phyloP scores from a whole-genome alignment of 116 monocot species.

The Dioscorea cayenensis region DNA sequence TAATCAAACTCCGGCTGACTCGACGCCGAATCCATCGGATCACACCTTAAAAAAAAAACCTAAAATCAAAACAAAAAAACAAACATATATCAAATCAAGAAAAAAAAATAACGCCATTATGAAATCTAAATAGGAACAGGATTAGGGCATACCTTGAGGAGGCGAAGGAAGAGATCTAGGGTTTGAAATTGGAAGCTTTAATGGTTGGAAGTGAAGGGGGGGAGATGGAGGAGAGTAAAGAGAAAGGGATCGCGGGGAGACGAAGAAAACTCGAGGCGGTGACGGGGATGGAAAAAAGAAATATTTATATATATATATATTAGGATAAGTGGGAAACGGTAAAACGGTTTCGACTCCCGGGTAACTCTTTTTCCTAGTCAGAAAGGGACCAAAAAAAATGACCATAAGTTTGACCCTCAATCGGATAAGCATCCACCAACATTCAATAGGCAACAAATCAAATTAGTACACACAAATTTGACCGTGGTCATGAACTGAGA shows the following conservation, averaged over 20 bases:
- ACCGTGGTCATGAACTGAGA: too few species aligned
- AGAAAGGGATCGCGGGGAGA: background rate
- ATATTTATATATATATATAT: too few species aligned
- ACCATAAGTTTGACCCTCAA: too few species aligned
- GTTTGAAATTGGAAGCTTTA: background rate
- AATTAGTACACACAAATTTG: too few species aligned
- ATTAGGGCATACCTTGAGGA: background rate
- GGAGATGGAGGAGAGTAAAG: background rate
- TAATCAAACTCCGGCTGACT: constrained; percentile 87
- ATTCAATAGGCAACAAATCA: too few species aligned
- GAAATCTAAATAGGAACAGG: background rate
- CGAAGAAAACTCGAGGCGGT: background rate
- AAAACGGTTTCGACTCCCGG: too few species aligned
- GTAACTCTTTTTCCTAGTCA: too few species aligned
- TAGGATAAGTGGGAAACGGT: too few species aligned
- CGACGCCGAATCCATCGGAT: constrained; percentile 63
- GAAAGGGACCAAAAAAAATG: too few species aligned
- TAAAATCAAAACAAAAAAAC: background rate
- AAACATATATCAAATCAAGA: background rate
- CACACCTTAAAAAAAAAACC: background rate
- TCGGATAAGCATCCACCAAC: too few species aligned
- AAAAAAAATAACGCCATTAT: background rate
- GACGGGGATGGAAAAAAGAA: too few species aligned
- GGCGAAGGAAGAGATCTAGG: background rate
- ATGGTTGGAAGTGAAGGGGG: background rate